These are phyloP conservation scores for Exophiala lecanii-corni DNA, from an alignment of 2,329 filamentous ascomycete genomes.

Conservation along the genomic window DNA sequence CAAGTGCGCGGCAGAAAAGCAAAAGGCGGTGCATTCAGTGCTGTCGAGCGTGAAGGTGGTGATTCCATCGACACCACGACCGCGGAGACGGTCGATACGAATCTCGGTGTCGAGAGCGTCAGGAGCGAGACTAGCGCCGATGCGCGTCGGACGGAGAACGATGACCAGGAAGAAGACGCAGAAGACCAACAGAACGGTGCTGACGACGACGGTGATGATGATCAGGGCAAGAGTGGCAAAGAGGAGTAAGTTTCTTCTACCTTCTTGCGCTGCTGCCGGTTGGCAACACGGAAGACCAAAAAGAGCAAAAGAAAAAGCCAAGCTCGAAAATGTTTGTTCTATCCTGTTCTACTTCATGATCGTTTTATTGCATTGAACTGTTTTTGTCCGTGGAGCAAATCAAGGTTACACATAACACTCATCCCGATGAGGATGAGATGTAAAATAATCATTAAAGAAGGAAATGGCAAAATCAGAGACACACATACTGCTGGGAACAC, in stretches of 20 bases:
- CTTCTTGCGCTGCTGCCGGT: too few species aligned
- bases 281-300: too few species aligned
- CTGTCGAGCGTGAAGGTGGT: slow-evolving; percentile 16
- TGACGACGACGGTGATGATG: neutral
- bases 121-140: slow-evolving; percentile 15
- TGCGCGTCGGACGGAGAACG: neutral
- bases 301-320: too few species aligned
- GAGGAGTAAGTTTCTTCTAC: slow-evolving; percentile 23
- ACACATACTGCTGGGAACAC: too few species aligned
- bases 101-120: slow-evolving; percentile 18
- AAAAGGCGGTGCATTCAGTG: slow-evolving; percentile 20
- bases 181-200: neutral
- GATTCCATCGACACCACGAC: slow-evolving; percentile 17
- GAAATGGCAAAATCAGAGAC: too few species aligned
- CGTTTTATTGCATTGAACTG: too few species aligned
- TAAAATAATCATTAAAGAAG: too few species aligned
- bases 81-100: slow-evolving; percentile 13
- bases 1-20: slow-evolving; percentile 15
- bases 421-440: too few species aligned
- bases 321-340: too few species aligned
- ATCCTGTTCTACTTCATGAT: too few species aligned
- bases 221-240: slow-evolving; percentile 16
- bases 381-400: too few species aligned
- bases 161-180: neutral
- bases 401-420: too few species aligned